Evolutionary conservation across 176 grass and related monocot species (phyloP), one percentile per base, ranked within the genome.

Genomic region (Triticum turgidum): DNA sequence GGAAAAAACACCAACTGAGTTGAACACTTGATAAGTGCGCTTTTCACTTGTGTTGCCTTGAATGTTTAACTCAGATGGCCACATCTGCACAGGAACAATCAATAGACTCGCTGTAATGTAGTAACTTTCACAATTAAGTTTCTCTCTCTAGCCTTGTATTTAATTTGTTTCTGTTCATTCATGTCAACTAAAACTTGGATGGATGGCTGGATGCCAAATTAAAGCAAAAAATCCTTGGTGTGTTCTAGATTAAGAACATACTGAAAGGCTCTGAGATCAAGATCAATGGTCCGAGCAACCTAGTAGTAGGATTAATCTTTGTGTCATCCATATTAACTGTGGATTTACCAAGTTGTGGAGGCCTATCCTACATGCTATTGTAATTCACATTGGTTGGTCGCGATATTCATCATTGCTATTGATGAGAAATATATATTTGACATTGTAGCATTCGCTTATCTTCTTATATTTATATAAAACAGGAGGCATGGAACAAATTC

Each of bases 401-500:
- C 2, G 13, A 2, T 68, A 5, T 34, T 49, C 51, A 18, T 54
- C 51, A 49, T 49, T 49, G 14, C 45, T 54, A 65, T 65, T 65
- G 25, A 14, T 65, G 45, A 65, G 63, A 4, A 64, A 15, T 73
- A 73, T 73, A 73, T 83, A 51, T 25, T 58, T 20, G 73, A 13
- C 7, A 61, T 56, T 76, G 29, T 29, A 21, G 34, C 11, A 1
- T 83, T 52, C 5, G 3, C 62, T 69, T 29, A 49, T 51, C 11
- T 75, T 81, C 2, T 33, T 72, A 39, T 22, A 24, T 77, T 81
- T 69, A 18, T 20, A 8, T 81, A 25, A 38, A 89, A 84, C 87
- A 92, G 91, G 91, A 92, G 54, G 91, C 91, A 11, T 92, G 91
- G 91, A 92, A 81, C 76, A 92, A 92, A 77, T 89, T 92, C 81